phyloP scores from a whole-genome alignment of 306 rosid species.

The Sechiopsis laciniata region DNA sequence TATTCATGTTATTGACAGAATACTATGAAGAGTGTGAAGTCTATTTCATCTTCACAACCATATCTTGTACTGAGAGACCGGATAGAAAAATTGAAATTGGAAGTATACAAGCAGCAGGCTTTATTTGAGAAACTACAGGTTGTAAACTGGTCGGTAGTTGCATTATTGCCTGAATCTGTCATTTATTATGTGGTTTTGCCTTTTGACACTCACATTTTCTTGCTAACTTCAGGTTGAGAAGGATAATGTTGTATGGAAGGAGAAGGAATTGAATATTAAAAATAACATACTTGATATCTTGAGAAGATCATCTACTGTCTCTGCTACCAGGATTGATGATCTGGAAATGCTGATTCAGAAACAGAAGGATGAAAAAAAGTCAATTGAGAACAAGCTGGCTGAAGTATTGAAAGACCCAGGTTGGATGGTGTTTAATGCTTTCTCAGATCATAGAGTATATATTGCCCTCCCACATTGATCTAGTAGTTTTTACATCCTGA shows the following conservation, averaged over 20 bases:
- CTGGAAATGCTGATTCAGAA: slow-evolving; percentile 57
- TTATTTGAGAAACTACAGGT: slow-evolving; percentile 89
- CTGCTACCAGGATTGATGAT: slow-evolving; percentile 56
- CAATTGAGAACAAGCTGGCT: slow-evolving; percentile 57
- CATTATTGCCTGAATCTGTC: slow-evolving; percentile 37
- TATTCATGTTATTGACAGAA: slow-evolving; percentile 44
- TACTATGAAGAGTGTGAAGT: slow-evolving; percentile 63
- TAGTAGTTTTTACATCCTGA: slow-evolving; percentile 24
- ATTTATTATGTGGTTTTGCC: slow-evolving; percentile 23
- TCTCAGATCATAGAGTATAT: not conserved
- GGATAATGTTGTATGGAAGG: slow-evolving; percentile 80
- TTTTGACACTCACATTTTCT: slow-evolving; percentile 32
- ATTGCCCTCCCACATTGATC: slow-evolving; percentile 5
- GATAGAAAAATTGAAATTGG: slow-evolving; percentile 59
- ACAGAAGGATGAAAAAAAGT: slow-evolving; percentile 48
- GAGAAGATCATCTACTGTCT: slow-evolving; percentile 55
- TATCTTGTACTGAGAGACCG: slow-evolving; percentile 67
- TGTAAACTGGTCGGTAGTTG: slow-evolving; percentile 82
- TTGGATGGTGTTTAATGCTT: slow-evolving; percentile 22
- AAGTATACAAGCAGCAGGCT: slow-evolving; percentile 61
- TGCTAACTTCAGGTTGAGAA: slow-evolving; percentile 67
- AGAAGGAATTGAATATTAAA: slow-evolving; percentile 73
- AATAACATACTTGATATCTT: slow-evolving; percentile 64
- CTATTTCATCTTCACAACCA: slow-evolving; percentile 59
- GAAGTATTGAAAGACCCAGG: slow-evolving; percentile 82